Conservation (phyloP, 208 protist species). For the Wallacemonas sp. region DNA sequence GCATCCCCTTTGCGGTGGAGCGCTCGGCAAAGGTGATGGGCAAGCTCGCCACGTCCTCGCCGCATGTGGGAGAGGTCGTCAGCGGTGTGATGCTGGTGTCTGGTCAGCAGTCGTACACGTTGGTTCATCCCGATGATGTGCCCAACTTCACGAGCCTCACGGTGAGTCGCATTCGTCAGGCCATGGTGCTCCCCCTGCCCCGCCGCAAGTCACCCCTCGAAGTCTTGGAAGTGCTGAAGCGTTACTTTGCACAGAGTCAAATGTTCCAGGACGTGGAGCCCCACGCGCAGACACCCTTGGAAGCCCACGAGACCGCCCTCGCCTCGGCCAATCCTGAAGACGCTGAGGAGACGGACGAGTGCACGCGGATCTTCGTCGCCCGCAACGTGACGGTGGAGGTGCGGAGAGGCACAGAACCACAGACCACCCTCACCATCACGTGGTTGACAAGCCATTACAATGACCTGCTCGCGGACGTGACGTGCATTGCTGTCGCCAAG, state of each 20-base stretch:
- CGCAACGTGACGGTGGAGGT: slow-evolving; percentile 78
- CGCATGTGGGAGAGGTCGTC: slow-evolving; percentile 67
- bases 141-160: slow-evolving; percentile 82
- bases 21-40: slow-evolving; percentile 93
- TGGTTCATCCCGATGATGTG: slow-evolving; percentile 89
- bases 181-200: slow-evolving; percentile 85
- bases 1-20: slow-evolving; percentile 93
- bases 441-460: slow-evolving; percentile 86
- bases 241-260: slow-evolving; percentile 84
- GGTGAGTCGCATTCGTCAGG: slow-evolving; percentile 78
- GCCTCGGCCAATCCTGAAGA: slow-evolving; percentile 11
- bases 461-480: slow-evolving; percentile 89
- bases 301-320: slow-evolving; percentile 22
- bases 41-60: slow-evolving; percentile 46
- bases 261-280: slow-evolving; percentile 73
- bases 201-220: slow-evolving; percentile 71
- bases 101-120: slow-evolving; percentile 76
- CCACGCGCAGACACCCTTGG: slow-evolving; percentile 22
- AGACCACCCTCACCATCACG: slow-evolving; percentile 85
- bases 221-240: slow-evolving; percentile 75
- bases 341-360: slow-evolving; percentile 14
- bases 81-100: slow-evolving; percentile 89
- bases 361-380: slow-evolving; percentile 54
- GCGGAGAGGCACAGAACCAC: slow-evolving; percentile 57
- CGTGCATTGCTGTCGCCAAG: slow-evolving; percentile 84